A percentile compares a stretch with the other conserved stretches of the same genome.
Evolutionary conservation across 352 stramenopile genomes (phyloP).

Genomic region (Hyaloperonospora arabidopsidis): DNA sequence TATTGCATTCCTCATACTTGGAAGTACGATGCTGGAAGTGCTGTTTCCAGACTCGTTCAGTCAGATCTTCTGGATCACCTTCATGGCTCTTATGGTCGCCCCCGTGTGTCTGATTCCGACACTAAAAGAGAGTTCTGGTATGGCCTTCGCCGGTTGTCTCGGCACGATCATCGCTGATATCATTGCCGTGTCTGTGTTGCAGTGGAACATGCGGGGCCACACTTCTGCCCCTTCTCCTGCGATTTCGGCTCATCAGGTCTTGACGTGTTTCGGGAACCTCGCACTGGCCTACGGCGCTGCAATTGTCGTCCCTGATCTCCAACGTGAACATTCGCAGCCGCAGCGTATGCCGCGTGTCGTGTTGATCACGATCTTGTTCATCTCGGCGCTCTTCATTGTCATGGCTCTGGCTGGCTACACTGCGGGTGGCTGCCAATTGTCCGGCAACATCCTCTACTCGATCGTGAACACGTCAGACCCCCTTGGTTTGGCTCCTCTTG

Average conservation of each 20-base stretch:
- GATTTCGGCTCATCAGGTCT: constrained; percentile 32
- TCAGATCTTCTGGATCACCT: constrained; percentile 36
- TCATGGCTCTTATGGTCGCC: constrained; percentile 41
- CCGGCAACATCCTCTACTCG: constrained; percentile 47
- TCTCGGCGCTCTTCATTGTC: constrained; percentile 34
- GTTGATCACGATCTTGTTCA: constrained; percentile 28
- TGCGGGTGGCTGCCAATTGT: constrained; percentile 42
- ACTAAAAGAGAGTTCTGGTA: constrained; percentile 35
- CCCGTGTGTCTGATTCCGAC: constrained; percentile 41
- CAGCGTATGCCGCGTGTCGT: constrained; percentile 42
- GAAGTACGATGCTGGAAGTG: constrained; percentile 31
- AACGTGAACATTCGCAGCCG: constrained; percentile 43
- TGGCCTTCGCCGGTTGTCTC: constrained; percentile 34
- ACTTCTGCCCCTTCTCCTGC: constrained; percentile 24
- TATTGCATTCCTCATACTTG: constrained; percentile 40
- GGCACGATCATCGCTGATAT: constrained; percentile 44
- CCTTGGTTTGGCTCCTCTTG: constrained; percentile 13
- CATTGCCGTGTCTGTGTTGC: constrained; percentile 32
- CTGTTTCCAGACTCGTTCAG: constrained; percentile 32
- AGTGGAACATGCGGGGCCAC: constrained; percentile 32
- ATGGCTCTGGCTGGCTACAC: constrained; percentile 32
- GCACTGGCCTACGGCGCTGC: constrained; percentile 45
- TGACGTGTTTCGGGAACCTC: constrained; percentile 44
- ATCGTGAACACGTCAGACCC: constrained; percentile 27
- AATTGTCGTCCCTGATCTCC: constrained; percentile 47